These are phyloP conservation scores for Cucurbita pepo DNA, from an alignment of 306 rosid genomes.

Conservation along the genomic window DNA sequence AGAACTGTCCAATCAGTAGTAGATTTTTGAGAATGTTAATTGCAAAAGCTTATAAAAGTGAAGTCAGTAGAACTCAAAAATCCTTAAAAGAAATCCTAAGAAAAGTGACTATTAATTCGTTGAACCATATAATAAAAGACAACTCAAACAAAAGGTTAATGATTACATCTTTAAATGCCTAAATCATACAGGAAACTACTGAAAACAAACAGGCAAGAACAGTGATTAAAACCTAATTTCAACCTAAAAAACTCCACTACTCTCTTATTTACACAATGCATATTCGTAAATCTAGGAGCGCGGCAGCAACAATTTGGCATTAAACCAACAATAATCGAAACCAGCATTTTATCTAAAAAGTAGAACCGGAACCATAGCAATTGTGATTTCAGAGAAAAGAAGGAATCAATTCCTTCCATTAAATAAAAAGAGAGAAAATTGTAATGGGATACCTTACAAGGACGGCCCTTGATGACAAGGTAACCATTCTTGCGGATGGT, in stretches of 20 bases:
- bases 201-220: background rate
- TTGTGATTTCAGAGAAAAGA: too few species aligned
- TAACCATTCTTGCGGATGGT: conserved; percentile 7
- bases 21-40: background rate
- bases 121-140: too few species aligned
- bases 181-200: background rate
- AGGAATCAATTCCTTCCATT: too few species aligned
- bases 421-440: background rate
- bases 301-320: too few species aligned
- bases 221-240: background rate
- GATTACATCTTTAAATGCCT: background rate
- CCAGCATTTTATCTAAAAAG: background rate
- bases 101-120: too few species aligned
- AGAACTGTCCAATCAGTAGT: background rate
- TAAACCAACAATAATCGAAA: background rate
- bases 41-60: background rate
- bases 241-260: background rate
- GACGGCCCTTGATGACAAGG: conserved; percentile 6
- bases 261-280: too few species aligned
- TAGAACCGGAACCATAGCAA: too few species aligned
- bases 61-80: background rate
- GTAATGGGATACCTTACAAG: background rate
- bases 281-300: too few species aligned
- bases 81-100: too few species aligned
- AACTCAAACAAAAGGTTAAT: too few species aligned